A percentile compares a stretch with the other conserved stretches of the same genome.
These are phyloP conservation scores for Wickerhamomyces mucosus DNA, from an alignment of 805 yeast genomes.

Conservation along the genomic window DNA sequence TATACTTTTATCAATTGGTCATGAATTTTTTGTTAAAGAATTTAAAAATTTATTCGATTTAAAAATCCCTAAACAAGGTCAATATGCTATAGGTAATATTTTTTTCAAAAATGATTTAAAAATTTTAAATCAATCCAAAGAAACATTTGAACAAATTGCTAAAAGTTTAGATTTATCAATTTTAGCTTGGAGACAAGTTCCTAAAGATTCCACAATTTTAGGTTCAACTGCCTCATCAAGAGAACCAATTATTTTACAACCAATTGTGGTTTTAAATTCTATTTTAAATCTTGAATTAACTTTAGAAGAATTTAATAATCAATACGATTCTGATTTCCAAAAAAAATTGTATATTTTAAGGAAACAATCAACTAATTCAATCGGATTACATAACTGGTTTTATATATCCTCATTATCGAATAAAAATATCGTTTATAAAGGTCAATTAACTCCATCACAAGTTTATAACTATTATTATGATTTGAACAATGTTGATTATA, in stretches of 20 bases:
- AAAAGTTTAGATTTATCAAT: slow-evolving; percentile 66
- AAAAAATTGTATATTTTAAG: slow-evolving; percentile 78
- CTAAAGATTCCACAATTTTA: slow-evolving; percentile 85
- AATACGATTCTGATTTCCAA: slow-evolving; percentile 60
- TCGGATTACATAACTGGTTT: slow-evolving; percentile 95
- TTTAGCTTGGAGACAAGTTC: slow-evolving; percentile 91
- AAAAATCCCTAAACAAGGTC: slow-evolving; percentile 67
- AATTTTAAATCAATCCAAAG: slow-evolving; percentile 57
- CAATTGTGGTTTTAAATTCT: slow-evolving; percentile 67
- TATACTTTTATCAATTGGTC: slow-evolving; percentile 87
- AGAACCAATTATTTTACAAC: slow-evolving; percentile 88
- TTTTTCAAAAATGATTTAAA: slow-evolving; percentile 82
- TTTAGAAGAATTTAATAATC: slow-evolving; percentile 43
- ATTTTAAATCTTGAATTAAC: slow-evolving; percentile 27
- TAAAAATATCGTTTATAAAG: slow-evolving; percentile 90
- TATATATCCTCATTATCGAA: slow-evolving; percentile 88
- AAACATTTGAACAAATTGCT: slow-evolving; percentile 78
- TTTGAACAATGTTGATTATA: slow-evolving; percentile 81
- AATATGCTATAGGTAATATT: slow-evolving; percentile 91
- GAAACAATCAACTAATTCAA: slow-evolving; percentile 82
- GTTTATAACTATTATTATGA: slow-evolving; percentile 94
- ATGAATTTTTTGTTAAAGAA: slow-evolving; percentile 77
- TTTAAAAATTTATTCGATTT: slow-evolving; percentile 62
- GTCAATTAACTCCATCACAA: slow-evolving; percentile 94
- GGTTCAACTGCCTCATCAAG: slow-evolving; percentile 93